Evolutionary conservation across 495 filamentous ascomycete species (phyloP), one percentile per base, ranked within the genome.

Genomic region (Hypoxylon rickii): DNA sequence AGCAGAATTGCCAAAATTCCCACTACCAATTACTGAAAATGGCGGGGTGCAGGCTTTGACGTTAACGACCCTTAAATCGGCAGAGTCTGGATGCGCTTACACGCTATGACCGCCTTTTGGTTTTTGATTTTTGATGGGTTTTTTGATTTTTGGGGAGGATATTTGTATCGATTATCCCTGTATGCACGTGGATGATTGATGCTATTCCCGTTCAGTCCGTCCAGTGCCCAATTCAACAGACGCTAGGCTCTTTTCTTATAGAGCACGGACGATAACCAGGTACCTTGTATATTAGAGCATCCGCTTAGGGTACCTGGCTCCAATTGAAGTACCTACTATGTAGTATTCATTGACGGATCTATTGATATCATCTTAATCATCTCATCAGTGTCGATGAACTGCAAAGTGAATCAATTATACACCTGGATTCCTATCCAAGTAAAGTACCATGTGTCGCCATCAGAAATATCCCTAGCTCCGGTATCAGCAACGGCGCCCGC

Each of bases 61-160:
- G n/a, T n/a, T n/a, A 16, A 51, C 32, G 26, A 51, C 20, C 16
- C 19, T 20, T 29, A 31, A 19, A 36, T 41, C 18, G 20, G 8
- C 29, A 33, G 12, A 41, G 29, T 53, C 44, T 38, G 45, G 48
- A 37, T 43, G 42, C 11, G 16, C 4, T 34, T 32, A 36, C 17
- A 57, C 58, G 53, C 53, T 63, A 49, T 63, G 53, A 57, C 53
- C 59, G 32, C 53, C 41, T 32, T 19, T 38, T 32, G 31, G 32
- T 20, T 29, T n/a, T n/a, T n/a, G n/a, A n/a, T n/a, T n/a, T n/a
- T n/a, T n/a, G n/a, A n/a, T n/a, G n/a, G n/a, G n/a, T n/a, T n/a
- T n/a, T n/a, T 29, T 29, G 24, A 4, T 29, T 4, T 10, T 10
- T 29, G 4, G 24, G 24, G 24, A 29, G 10, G 24, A 29, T 29